These are phyloP conservation scores for Trichosporon coremiiforme DNA, from an alignment of 1,284 basidiomycete species.

Conservation along the genomic window DNA sequence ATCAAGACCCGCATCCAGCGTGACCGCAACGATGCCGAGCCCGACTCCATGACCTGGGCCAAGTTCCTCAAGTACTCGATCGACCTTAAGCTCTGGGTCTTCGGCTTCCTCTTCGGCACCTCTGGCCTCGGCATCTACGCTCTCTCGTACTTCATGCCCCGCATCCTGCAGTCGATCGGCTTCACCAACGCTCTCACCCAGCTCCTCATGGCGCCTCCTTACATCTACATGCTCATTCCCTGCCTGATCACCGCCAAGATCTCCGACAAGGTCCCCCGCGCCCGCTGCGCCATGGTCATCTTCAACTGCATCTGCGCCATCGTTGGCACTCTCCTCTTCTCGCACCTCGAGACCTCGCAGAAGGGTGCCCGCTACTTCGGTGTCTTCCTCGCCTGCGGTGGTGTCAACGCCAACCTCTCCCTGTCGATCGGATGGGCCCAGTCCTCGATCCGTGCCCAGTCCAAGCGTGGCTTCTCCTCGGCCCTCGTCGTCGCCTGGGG, in stretches of 20 bases:
- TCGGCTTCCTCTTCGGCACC: constrained; percentile 55
- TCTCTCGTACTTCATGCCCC: constrained; percentile 56
- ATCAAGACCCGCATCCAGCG: constrained; percentile 56
- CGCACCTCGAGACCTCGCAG: constrained; percentile 21
- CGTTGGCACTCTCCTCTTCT: constrained; percentile 31
- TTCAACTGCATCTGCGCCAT: constrained; percentile 29
- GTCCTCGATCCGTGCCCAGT: constrained; percentile 57
- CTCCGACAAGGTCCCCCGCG: constrained; percentile 50
- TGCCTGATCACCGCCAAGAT: constrained; percentile 50
- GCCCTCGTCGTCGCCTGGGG: constrained; percentile 56
- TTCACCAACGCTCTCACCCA: constrained; percentile 44
- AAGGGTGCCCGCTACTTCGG: constrained; percentile 55
- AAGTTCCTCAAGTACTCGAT: constrained; percentile 49
- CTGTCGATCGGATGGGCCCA: constrained; percentile 50
- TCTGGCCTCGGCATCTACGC: constrained; percentile 33
- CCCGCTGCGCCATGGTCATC: constrained; percentile 24
- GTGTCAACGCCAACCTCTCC: constrained; percentile 45
- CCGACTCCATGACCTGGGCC: constrained; percentile 51
- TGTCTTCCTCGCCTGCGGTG: constrained; percentile 55
- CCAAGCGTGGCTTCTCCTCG: constrained; percentile 51
- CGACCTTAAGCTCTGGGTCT: constrained; percentile 58
- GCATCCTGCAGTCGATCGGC: constrained; percentile 36
- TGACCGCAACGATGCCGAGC: constrained; percentile 57
- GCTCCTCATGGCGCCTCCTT: constrained; percentile 57
- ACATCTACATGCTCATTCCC: constrained; percentile 51